A percentile compares a stretch with the other conserved stretches of the same genome.
Conservation (phyloP, 805 yeast genomes). For the Spathaspora sp. region DNA sequence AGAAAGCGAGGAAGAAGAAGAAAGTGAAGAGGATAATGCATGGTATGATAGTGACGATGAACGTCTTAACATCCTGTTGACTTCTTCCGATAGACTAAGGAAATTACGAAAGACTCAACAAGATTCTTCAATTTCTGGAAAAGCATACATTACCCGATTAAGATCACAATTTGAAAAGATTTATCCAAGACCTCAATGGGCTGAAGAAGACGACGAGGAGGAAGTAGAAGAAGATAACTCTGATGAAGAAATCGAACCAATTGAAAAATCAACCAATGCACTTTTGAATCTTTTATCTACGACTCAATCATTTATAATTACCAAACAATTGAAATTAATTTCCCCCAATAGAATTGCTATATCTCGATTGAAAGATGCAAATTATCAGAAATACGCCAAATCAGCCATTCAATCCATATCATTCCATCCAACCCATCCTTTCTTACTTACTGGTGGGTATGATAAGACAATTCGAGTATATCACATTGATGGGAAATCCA, state of each 20-base stretch:
- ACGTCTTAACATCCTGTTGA: conserved; percentile 55
- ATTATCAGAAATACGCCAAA: conserved; percentile 59
- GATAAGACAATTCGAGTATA: conserved; percentile 84
- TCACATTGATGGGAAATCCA: conserved; percentile 84
- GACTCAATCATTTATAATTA: conserved; percentile 36
- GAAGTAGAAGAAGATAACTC: conserved; percentile 30
- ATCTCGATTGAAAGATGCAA: conserved; percentile 84
- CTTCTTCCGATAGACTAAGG: conserved; percentile 54
- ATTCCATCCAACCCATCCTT: conserved; percentile 83
- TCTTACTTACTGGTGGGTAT: conserved; percentile 86
- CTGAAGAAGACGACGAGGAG: conserved; percentile 25
- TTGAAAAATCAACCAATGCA: conserved; percentile 24
- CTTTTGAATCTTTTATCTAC: conserved; percentile 28
- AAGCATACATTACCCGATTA: conserved; percentile 57
- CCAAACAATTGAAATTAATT: conserved; percentile 50
- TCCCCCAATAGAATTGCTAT: conserved; percentile 73
- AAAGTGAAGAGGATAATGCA: conserved; percentile 20
- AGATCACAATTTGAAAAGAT: conserved; percentile 68
- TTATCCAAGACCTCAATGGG: conserved; percentile 89
- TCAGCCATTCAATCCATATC: conserved; percentile 82
- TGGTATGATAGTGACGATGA: conserved; percentile 97
- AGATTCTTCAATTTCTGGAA: conserved; percentile 55
- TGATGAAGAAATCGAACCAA: conserved; percentile 15
- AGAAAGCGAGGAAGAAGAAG: conserved; percentile 17
- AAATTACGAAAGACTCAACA: conserved; percentile 64